Conservation (phyloP, 1,139 yeast genomes). For the Yamadazyma mexicana region DNA sequence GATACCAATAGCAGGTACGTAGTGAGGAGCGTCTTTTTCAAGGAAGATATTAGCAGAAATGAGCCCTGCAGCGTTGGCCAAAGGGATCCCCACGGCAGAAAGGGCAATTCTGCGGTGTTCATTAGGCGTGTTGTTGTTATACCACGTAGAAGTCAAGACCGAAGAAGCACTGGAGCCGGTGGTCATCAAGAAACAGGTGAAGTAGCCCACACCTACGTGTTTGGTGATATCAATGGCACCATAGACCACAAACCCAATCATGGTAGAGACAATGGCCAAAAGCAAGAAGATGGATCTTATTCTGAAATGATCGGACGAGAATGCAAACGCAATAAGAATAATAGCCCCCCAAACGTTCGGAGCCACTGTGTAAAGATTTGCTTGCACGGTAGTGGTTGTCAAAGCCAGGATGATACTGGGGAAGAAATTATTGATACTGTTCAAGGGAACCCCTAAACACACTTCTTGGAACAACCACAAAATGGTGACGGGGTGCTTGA, state of each 20-base stretch:
- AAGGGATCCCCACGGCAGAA: conserved; percentile 30
- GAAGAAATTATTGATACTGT: conserved; percentile 50
- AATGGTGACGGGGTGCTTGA: conserved; percentile 26
- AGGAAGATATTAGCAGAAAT: conserved; percentile 32
- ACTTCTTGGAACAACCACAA: conserved; percentile 40
- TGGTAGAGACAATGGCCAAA: conserved; percentile 34
- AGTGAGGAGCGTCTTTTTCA: conserved; percentile 31
- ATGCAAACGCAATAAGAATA: conserved; percentile 22
- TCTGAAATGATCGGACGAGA: conserved; percentile 24
- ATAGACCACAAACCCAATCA: conserved; percentile 46
- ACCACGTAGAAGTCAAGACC: conserved; percentile 51
- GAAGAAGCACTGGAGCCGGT: conserved; percentile 34
- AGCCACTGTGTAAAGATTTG: conserved; percentile 31
- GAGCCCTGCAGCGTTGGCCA: conserved; percentile 34
- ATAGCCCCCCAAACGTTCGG: conserved; percentile 34
- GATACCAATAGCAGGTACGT: conserved; percentile 31
- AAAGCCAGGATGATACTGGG: conserved; percentile 32
- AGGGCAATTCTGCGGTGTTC: conserved; percentile 34
- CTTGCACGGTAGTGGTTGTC: conserved; percentile 29
- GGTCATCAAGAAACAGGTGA: conserved; percentile 36
- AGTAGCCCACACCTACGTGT: conserved; percentile 41
- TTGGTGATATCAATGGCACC: conserved; percentile 41
- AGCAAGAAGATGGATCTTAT: conserved; percentile 37
- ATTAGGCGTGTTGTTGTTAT: conserved; percentile 50
- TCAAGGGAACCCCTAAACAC: conserved; percentile 48